phyloP scores from a whole-genome alignment of 2,329 filamentous ascomycete genomes.

The Alternaria gaisen region DNA sequence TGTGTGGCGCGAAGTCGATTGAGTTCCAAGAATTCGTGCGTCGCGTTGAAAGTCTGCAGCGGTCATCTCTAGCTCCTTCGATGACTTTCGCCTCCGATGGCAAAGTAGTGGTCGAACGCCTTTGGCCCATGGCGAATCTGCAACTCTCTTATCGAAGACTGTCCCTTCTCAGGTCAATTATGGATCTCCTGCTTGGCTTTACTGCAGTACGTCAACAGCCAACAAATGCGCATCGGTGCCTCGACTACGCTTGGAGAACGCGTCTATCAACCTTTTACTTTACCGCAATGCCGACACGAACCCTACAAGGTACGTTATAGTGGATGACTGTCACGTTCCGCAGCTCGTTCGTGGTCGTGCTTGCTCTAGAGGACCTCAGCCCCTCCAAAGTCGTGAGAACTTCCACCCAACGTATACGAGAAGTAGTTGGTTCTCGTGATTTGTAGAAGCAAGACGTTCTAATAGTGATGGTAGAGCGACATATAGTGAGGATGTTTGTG shows the following conservation, averaged over 20 bases:
- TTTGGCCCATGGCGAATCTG: no score
- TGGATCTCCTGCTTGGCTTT: not conserved
- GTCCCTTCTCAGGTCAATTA: no score
- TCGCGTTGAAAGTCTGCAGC: not conserved
- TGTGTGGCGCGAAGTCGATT: not conserved
- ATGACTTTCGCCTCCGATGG: no score
- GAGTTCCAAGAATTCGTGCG: not conserved
- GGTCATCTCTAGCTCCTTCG: not conserved
- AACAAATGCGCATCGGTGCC: not conserved
- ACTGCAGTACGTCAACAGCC: not conserved
- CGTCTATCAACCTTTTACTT: not conserved
- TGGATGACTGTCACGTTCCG: not conserved
- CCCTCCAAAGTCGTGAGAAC: not conserved
- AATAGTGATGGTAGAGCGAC: no score
- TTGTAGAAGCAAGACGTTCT: not conserved
- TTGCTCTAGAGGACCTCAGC: not conserved
- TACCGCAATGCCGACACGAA: not conserved
- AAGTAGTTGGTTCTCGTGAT: not conserved
- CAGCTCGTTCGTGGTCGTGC: not conserved
- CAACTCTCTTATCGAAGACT: no score
- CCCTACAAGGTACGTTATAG: not conserved
- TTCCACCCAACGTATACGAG: not conserved
- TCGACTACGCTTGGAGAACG: not conserved
- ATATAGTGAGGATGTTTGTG: not conserved
- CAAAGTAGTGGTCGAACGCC: no score